Percentiles rank a stretch among this genome's conserved stretches.
phyloP scores from a whole-genome alignment of 495 filamentous ascomycete genomes.

The Aspergillus taichungensis region DNA sequence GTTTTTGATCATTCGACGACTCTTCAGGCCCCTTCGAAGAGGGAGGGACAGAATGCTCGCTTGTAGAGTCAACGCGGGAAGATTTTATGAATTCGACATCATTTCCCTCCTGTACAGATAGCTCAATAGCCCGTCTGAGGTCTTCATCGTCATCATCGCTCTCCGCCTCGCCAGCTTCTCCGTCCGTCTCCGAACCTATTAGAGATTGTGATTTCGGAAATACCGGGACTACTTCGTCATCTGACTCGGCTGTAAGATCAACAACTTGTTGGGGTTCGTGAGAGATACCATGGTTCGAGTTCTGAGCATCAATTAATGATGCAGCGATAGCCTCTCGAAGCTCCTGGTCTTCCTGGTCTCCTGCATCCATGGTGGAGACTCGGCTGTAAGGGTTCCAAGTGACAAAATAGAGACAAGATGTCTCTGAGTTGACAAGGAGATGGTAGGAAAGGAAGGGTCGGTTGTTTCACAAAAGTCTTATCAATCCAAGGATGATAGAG shows the following conservation, averaged over 20 bases:
- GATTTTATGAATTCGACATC: background rate
- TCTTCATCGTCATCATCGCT: constrained; percentile 32
- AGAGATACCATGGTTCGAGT: background rate
- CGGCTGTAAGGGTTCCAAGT: background rate
- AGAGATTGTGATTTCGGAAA: constrained; percentile 29
- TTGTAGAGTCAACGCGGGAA: background rate
- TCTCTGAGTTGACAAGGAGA: background rate
- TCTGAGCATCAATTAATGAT: constrained; percentile 62
- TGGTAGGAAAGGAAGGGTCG: no score
- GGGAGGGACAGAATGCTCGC: background rate
- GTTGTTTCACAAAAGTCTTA: no score
- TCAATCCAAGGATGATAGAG: no score
- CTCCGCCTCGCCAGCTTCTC: constrained; percentile 12
- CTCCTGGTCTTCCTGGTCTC: constrained; percentile 12
- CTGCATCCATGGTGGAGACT: constrained; percentile 9
- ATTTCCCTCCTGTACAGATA: constrained; percentile 34
- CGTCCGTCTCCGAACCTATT: constrained; percentile 27
- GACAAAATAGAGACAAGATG: background rate
- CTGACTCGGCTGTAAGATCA: constrained; percentile 32
- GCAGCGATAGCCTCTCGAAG: constrained; percentile 53
- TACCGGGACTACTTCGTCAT: constrained; percentile 17
- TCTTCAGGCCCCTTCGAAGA: background rate
- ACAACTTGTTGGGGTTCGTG: constrained; percentile 13
- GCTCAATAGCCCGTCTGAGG: constrained; percentile 41
- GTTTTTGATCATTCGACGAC: background rate